Conservation (phyloP, 2,329 filamentous ascomycete genomes). For the Fusarium staphyleae region DNA sequence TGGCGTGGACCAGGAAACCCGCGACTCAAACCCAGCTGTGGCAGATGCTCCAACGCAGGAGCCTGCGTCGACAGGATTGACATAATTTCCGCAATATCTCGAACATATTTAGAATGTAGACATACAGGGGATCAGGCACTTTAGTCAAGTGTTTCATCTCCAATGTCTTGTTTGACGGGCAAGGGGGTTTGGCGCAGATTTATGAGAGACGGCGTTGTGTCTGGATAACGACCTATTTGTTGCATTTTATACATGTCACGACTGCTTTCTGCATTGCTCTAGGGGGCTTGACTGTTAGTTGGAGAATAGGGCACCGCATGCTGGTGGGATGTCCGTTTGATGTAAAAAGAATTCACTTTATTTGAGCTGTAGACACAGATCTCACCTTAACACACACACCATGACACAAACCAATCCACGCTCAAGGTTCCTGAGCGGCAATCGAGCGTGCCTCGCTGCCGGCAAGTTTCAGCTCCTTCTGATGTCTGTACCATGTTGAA, state of each 20-base stretch:
- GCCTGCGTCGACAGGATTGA: constrained; percentile 2
- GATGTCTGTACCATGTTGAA: too few species aligned
- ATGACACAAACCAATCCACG: too few species aligned
- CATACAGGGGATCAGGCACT: constrained; percentile 1
- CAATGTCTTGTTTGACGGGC: constrained; percentile 13
- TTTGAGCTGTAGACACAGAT: not conserved
- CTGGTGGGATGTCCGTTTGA: constrained; percentile 30
- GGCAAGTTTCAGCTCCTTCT: too few species aligned
- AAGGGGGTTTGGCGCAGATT: constrained; percentile 33
- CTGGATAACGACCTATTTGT: constrained; percentile 28
- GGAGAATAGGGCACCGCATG: constrained; percentile 15
- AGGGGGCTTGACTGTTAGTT: constrained; percentile 21
- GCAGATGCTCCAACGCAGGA: constrained; percentile 2
- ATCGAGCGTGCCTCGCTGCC: too few species aligned
- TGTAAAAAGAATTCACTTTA: constrained; percentile 18
- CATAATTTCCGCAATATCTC: not conserved
- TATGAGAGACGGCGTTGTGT: constrained; percentile 33
- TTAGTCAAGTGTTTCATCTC: not conserved
- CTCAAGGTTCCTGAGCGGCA: too few species aligned
- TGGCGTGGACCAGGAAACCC: constrained; percentile 26
- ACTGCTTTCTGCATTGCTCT: constrained; percentile 25
- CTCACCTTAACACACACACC: too few species aligned
- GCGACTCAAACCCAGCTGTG: constrained; percentile 1
- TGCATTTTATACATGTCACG: constrained; percentile 30
- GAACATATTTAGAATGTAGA: constrained; percentile 8